Base-by-base conservation (phyloP, 1,139 yeast genomes). In the Hansenula sp. region DNA sequence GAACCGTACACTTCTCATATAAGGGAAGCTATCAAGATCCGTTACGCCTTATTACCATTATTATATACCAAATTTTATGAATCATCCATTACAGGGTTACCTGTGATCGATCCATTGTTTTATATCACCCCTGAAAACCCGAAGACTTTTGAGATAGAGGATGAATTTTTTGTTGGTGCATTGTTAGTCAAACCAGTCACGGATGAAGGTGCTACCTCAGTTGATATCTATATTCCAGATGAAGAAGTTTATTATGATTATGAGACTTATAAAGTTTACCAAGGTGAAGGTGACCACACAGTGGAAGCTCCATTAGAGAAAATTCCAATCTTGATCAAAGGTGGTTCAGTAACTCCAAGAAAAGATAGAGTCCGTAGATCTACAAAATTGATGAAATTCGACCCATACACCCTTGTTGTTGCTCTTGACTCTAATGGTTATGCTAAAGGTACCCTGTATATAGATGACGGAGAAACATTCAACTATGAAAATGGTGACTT, bases 141-240 rank as follows among this genome's bases (percentile, higher is more conserved):
- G 28, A 71, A 67, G 1, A 62, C 74, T 1, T 87, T 75, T 59
- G 72, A 64, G 3, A 71, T 90, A 41, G 97, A 93, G 49, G 94
- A 93, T 65, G 84, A 90, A 61, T 93, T 91, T 63, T 87, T 79
- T 58, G 54, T 93, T 28, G 96, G 96, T 16, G 95, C 94, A 0
- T 61, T 93, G 21, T 61, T 93, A 49, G 90, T 86, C 2, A 87
- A 85, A 58, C 99, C 99, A 4, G 81, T 93, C 1, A 80, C 87
- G 3, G 76, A 74, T 4, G 80, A 80, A 52, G 77, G 71, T 8
- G 76, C 74, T 2, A 55, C 59, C 0, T 47, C 62, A 0, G 74
- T 77, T 2, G 61, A 67, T 0, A 66, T 91, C 19, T 72, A 74
- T 45, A 60, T 93, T 34, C 96, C 98, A 0, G 86, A 81, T 46